Evolutionary conservation across 148 eudicot species (phyloP).

Genomic region (Linanthus parryae): DNA sequence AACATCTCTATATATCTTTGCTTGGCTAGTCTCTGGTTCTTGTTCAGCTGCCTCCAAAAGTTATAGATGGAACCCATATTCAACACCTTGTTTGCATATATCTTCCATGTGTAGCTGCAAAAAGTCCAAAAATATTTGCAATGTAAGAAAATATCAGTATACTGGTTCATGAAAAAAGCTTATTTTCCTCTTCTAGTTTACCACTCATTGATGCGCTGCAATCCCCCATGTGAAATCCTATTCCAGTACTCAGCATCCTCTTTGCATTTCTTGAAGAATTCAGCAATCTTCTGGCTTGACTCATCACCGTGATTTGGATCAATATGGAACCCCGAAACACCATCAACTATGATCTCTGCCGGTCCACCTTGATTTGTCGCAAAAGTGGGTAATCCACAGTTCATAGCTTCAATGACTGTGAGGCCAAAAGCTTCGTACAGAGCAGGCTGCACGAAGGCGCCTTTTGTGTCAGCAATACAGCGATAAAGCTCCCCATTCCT

Average conservation of each 20-base stretch:
- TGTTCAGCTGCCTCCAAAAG: constrained; percentile 73
- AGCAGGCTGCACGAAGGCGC: constrained; percentile 94
- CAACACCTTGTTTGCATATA: constrained; percentile 84
- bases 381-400: constrained; percentile 89
- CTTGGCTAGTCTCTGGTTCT: constrained; percentile 75
- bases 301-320: constrained; percentile 78
- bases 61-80: constrained; percentile 76
- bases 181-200: constrained; percentile 19
- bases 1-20: constrained; percentile 81
- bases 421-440: constrained; percentile 93
- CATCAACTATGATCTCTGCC: constrained; percentile 85
- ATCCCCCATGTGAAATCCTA: constrained; percentile 48
- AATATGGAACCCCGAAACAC: constrained; percentile 81
- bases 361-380: constrained; percentile 98
- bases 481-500: constrained; percentile 85
- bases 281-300: constrained; percentile 76
- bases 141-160: not conserved
- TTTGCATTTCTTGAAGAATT: constrained; percentile 67
- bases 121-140: not conserved
- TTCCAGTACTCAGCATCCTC: constrained; percentile 62
- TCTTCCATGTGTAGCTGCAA: constrained; percentile 97
- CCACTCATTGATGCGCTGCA: constrained; percentile 82
- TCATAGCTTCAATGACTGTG: constrained; percentile 96
- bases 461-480: constrained; percentile 74
- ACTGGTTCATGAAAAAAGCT: not conserved